These are phyloP conservation scores for Candida easanensis DNA, from an alignment of 805 yeast species.

Conservation along the genomic window DNA sequence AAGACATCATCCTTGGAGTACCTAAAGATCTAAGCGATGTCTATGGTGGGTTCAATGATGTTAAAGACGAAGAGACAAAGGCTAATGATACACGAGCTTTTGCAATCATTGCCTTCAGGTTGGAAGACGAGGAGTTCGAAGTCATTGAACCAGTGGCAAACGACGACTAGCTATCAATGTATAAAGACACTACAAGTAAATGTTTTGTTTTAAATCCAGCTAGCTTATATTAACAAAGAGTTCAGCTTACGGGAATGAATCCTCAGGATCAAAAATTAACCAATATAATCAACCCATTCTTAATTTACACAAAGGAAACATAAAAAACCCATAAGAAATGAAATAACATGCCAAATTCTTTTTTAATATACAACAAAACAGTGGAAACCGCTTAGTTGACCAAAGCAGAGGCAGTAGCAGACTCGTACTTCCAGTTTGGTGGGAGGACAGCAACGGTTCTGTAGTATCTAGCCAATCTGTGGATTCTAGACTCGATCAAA, in stretches of 20 bases:
- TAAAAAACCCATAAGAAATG: slow-evolving; percentile 1
- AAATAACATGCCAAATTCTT: slow-evolving; percentile 7
- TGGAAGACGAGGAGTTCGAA: slow-evolving; percentile 21
- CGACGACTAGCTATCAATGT: slow-evolving; percentile 10
- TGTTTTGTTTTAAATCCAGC: no score
- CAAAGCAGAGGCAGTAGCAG: slow-evolving; percentile 99
- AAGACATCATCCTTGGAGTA: slow-evolving; percentile 18
- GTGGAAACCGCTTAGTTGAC: slow-evolving; percentile 73
- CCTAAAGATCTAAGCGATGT: slow-evolving; percentile 21
- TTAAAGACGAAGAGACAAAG: slow-evolving; percentile 10
- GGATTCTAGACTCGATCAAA: slow-evolving; percentile 99
- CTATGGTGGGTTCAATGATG: slow-evolving; percentile 22
- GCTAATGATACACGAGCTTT: slow-evolving; percentile 14
- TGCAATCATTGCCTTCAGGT: slow-evolving; percentile 20
- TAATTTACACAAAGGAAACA: neutral
- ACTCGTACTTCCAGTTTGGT: slow-evolving; percentile 99
- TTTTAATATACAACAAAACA: slow-evolving; percentile 7
- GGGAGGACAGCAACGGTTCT: slow-evolving; percentile 99
- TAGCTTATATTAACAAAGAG: slow-evolving; percentile 5
- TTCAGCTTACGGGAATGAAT: slow-evolving; percentile 1
- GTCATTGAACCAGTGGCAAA: slow-evolving; percentile 17
- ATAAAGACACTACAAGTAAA: neutral
- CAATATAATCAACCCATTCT: slow-evolving; percentile 7
- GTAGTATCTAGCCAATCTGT: slow-evolving; percentile 99
- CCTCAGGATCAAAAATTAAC: neutral